Evolutionary conservation across 768 basidiomycete species (phyloP).

Genomic region (Collybia nuda): DNA sequence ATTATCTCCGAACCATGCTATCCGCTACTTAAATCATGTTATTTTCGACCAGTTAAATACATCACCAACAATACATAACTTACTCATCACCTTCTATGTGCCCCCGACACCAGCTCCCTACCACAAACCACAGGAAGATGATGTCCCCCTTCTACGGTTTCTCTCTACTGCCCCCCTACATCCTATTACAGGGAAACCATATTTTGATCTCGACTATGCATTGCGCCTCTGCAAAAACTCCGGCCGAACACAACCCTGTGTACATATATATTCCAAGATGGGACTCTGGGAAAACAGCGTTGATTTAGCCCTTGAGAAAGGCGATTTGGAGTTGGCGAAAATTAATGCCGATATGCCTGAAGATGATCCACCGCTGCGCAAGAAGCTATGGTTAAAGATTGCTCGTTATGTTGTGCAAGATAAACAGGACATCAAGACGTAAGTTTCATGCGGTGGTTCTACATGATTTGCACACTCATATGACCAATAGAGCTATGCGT

Average conservation of each 20-base stretch:
- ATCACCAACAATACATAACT: constrained; percentile 89
- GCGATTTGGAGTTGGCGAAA: constrained; percentile 93
- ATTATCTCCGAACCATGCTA: constrained; percentile 78
- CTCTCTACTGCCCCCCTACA: constrained; percentile 80
- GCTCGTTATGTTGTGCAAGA: constrained; percentile 98
- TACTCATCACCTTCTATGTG: constrained; percentile 85
- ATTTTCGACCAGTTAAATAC: constrained; percentile 81
- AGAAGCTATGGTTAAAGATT: constrained; percentile 97
- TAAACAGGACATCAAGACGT: constrained; percentile 98
- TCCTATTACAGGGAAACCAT: constrained; percentile 81
- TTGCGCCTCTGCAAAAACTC: constrained; percentile 86
- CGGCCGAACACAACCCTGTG: constrained; percentile 82
- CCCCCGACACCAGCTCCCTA: constrained; percentile 44
- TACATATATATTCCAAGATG: constrained; percentile 97
- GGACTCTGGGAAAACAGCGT: constrained; percentile 96
- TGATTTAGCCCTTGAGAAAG: constrained; percentile 90
- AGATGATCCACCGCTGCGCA: constrained; percentile 81
- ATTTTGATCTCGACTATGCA: constrained; percentile 97
- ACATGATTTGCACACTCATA: constrained; percentile 1
- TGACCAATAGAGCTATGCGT: constrained; percentile 77
- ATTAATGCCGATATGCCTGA: constrained; percentile 94
- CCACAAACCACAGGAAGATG: constrained; percentile 47
- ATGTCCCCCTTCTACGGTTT: constrained; percentile 80
- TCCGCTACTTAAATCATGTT: constrained; percentile 84
- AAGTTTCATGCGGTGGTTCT: constrained; percentile 30